Conservation (phyloP, 2,329 filamentous ascomycete genomes). For the Dryadomyces quercus-mongolicae region DNA sequence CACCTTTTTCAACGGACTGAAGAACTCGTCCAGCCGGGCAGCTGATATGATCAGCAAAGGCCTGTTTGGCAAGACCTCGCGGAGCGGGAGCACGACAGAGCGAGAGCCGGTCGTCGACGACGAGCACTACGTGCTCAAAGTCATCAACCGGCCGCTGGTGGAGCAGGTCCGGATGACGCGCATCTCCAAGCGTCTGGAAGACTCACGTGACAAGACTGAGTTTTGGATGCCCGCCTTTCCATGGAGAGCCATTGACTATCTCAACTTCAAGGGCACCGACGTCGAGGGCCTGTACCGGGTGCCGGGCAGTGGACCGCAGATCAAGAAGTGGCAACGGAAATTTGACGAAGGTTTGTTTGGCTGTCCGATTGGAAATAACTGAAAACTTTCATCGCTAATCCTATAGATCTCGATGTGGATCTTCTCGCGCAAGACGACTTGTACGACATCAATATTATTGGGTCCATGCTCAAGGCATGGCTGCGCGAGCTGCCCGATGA, state of each 20-base stretch:
- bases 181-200: slow-evolving; percentile 79
- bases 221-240: slow-evolving; percentile 98
- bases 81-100: slow-evolving; percentile 59
- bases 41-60: slow-evolving; percentile 74
- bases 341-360: slow-evolving; percentile 64
- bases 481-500: slow-evolving; percentile 89
- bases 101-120: slow-evolving; percentile 57
- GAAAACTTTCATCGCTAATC: too few relatives aligned
- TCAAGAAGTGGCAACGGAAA: slow-evolving; percentile 84
- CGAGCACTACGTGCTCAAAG: slow-evolving; percentile 71
- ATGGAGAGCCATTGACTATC: slow-evolving; percentile 90
- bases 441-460: slow-evolving; percentile 93
- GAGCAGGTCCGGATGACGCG: slow-evolving; percentile 84
- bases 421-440: slow-evolving; percentile 78
- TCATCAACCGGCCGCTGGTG: slow-evolving; percentile 75
- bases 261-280: slow-evolving; percentile 89
- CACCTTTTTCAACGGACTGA: slow-evolving; percentile 60
- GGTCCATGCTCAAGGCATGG: slow-evolving; percentile 94
- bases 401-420: slow-evolving; percentile 70
- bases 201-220: slow-evolving; percentile 88
- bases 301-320: slow-evolving; percentile 77
- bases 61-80: slow-evolving; percentile 65
- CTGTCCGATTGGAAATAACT: not conserved
- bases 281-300: slow-evolving; percentile 90
- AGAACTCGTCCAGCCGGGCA: slow-evolving; percentile 59